These are phyloP conservation scores for Cucumis cinereus DNA, from an alignment of 306 rosid species.

Conservation along the genomic window DNA sequence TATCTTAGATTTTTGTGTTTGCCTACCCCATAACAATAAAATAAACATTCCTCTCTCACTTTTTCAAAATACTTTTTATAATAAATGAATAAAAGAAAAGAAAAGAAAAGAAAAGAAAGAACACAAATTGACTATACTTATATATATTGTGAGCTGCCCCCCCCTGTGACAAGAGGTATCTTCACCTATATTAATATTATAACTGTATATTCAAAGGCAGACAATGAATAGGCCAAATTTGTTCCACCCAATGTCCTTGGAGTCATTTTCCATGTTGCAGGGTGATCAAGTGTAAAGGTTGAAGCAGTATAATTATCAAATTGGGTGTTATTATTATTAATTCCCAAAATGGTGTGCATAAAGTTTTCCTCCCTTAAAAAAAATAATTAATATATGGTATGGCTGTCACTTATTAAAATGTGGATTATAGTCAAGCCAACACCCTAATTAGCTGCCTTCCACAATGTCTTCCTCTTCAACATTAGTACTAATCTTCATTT, in stretches of 20 bases:
- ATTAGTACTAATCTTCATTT: neutral
- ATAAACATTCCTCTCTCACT: neutral
- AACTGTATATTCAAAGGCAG: neutral
- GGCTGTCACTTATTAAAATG: neutral
- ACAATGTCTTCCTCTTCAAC: neutral
- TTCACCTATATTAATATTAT: neutral
- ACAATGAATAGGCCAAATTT: neutral
- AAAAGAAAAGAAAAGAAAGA: neutral
- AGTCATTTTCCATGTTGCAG: neutral
- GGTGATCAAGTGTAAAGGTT: neutral
- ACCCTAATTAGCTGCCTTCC: neutral
- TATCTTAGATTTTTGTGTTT: neutral
- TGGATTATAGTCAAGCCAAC: neutral
- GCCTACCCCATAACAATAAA: neutral
- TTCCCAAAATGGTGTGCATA: neutral
- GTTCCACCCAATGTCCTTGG: constrained; percentile 1
- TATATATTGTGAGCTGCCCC: neutral
- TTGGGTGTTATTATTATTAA: neutral
- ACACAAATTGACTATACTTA: neutral
- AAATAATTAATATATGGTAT: neutral
- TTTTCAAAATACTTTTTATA: neutral
- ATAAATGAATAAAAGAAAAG: neutral
- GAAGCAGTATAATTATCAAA: neutral
- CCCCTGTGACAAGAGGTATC: neutral
- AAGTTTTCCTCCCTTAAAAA: neutral